These are phyloP conservation scores for Allantophomopsis lycopodina DNA, from an alignment of 2,329 filamentous ascomycete species.

Conservation along the genomic window DNA sequence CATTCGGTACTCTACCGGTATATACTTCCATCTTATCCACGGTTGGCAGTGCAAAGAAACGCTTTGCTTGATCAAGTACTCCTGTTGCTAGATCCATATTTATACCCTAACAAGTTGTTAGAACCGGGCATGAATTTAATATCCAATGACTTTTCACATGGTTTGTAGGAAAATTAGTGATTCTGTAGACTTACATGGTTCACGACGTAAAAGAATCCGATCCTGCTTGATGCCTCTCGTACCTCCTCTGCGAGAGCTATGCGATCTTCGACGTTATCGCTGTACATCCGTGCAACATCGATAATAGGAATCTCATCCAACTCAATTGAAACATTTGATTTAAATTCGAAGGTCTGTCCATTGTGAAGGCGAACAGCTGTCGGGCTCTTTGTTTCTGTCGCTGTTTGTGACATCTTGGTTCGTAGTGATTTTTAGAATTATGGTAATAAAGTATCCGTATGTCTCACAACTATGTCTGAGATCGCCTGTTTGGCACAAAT, in stretches of 20 bases:
- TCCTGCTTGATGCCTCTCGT: slow-evolving; percentile 21
- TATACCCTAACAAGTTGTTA: slow-evolving; percentile 7
- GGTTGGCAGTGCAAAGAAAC: too few relatives aligned
- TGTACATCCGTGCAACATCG: slow-evolving; percentile 22
- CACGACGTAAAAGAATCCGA: slow-evolving; percentile 27
- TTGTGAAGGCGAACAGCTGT: not conserved
- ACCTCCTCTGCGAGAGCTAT: slow-evolving; percentile 20
- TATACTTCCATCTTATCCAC: too few relatives aligned
- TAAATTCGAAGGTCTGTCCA: not conserved
- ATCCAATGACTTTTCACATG: too few relatives aligned
- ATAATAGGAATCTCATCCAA: slow-evolving; percentile 24
- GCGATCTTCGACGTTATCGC: slow-evolving; percentile 17
- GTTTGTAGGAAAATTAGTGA: slow-evolving; percentile 17
- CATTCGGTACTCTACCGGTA: too few relatives aligned
- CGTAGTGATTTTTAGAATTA: too few relatives aligned
- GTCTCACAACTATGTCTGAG: too few relatives aligned
- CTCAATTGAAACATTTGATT: not conserved
- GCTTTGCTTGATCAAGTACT: too few relatives aligned
- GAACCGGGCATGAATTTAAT: too few relatives aligned
- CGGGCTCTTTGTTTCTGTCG: not conserved
- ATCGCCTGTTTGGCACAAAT: too few relatives aligned
- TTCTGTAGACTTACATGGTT: slow-evolving; percentile 18
- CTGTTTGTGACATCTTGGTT: not conserved
- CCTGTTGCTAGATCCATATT: slow-evolving; percentile 4
- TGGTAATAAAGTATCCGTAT: too few relatives aligned